Percentiles rank a stretch among this genome's conserved stretches.
Conservation (phyloP, 257 asterid species). For the Coffea canephora region DNA sequence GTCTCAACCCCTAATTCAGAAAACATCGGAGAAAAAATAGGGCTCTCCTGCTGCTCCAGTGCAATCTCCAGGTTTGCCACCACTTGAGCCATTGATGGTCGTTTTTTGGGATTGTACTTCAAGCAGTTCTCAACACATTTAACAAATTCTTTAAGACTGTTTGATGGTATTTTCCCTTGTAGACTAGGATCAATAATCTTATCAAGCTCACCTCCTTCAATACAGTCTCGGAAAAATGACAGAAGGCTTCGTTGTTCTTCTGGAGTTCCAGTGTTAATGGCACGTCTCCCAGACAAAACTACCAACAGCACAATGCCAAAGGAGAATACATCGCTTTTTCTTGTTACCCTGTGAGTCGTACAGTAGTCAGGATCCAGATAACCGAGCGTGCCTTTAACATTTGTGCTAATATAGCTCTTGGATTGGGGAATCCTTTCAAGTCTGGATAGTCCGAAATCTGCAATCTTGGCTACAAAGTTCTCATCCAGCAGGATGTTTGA, state of each 20-base stretch:
- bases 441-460: constrained; percentile 18
- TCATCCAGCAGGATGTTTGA: constrained; percentile 17
- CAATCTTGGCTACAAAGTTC: constrained; percentile 3
- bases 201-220: not conserved
- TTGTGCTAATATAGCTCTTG: constrained; percentile 5
- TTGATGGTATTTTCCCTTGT: not conserved
- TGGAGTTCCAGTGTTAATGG: not conserved
- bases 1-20: not conserved
- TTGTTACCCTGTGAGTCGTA: not conserved
- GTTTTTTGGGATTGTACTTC: not conserved
- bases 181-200: not conserved
- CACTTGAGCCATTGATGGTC: constrained; percentile 21
- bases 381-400: constrained; percentile 13
- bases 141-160: not conserved
- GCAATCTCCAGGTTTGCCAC: constrained; percentile 15
- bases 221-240: constrained; percentile 10
- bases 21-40: not conserved
- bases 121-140: constrained; percentile 2
- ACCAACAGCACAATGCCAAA: constrained; percentile 22
- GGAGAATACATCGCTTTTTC: constrained; percentile 22
- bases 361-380: constrained; percentile 19
- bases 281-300: constrained; percentile 22
- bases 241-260: constrained; percentile 11
- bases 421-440: not conserved
- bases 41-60: constrained; percentile 6